Evolutionary conservation across 345 rosid species (phyloP).

Genomic region (Eucalyptus cloeziana): DNA sequence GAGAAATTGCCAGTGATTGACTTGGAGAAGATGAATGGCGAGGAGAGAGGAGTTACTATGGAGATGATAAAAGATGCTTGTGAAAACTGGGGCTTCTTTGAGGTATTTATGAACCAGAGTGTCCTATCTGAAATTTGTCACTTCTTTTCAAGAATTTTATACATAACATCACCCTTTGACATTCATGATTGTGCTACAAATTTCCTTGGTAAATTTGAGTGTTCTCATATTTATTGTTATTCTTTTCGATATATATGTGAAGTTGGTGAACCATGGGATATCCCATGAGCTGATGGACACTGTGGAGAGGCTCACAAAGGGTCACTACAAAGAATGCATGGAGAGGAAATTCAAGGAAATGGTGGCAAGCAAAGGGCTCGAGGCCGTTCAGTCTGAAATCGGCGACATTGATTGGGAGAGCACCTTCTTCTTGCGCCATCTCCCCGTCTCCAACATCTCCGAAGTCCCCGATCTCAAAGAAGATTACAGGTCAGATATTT

Average conservation of each 20-base stretch:
- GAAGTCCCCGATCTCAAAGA: slow-evolving; percentile 59
- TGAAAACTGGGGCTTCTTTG: slow-evolving; percentile 87
- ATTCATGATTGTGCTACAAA: background rate
- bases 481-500: background rate
- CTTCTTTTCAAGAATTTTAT: background rate
- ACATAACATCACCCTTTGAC: background rate
- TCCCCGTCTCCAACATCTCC: slow-evolving; percentile 50
- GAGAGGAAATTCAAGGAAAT: slow-evolving; percentile 65
- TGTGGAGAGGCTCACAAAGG: slow-evolving; percentile 65
- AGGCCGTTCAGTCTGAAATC: slow-evolving; percentile 43
- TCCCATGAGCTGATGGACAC: slow-evolving; percentile 48
- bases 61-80: slow-evolving; percentile 59
- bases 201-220: background rate
- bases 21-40: slow-evolving; percentile 47
- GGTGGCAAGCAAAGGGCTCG: slow-evolving; percentile 45
- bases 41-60: slow-evolving; percentile 44
- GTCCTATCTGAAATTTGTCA: background rate
- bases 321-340: slow-evolving; percentile 69
- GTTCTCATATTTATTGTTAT: background rate
- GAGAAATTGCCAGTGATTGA: slow-evolving; percentile 57
- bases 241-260: background rate
- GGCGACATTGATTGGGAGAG: slow-evolving; percentile 88
- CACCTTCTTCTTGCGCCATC: slow-evolving; percentile 65
- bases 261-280: slow-evolving; percentile 81
- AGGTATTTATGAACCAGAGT: slow-evolving; percentile 18